A percentile compares a stretch with the other conserved stretches of the same genome.
Conservation (phyloP, 371 early-diverging fungal species). For the Lichtheimia ramosa region DNA sequence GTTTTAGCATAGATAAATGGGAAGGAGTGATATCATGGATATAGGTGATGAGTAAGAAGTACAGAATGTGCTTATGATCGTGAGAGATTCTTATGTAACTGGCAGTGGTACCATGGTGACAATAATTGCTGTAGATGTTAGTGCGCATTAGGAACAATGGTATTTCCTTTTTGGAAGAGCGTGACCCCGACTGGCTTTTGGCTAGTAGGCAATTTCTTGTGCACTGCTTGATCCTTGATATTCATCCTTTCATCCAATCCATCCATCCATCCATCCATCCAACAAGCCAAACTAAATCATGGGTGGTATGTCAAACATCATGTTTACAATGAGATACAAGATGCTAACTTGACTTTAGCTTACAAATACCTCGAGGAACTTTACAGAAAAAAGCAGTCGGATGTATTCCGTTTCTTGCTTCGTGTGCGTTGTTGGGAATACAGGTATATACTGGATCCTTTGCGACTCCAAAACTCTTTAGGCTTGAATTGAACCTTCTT, state of each 20-base stretch:
- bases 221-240: not conserved
- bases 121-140: too few relatives aligned
- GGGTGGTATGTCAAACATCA: conserved; percentile 4
- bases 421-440: conserved; percentile 99
- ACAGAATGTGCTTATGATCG: too few relatives aligned
- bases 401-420: conserved; percentile 97
- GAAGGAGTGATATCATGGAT: too few relatives aligned
- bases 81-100: too few relatives aligned
- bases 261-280: conserved; percentile 23
- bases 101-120: too few relatives aligned
- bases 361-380: conserved; percentile 98
- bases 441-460: conserved; percentile 42
- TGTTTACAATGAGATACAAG: not conserved
- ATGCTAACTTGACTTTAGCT: conserved; percentile 38
- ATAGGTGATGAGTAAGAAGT: too few relatives aligned
- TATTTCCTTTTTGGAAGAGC: too few relatives aligned
- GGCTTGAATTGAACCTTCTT: conserved; percentile 4
- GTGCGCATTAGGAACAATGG: too few relatives aligned
- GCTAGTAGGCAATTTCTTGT: too few relatives aligned
- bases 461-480: conserved; percentile 2
- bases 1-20: too few relatives aligned
- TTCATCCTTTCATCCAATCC: conserved; percentile 8
- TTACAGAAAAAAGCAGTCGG: conserved; percentile 98
- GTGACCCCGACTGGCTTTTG: too few relatives aligned
- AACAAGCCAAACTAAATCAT: conserved; percentile 1